A percentile compares a stretch with the other conserved stretches of the same genome.
Conservation (phyloP, 305 asterid species). For the Vinca major region DNA sequence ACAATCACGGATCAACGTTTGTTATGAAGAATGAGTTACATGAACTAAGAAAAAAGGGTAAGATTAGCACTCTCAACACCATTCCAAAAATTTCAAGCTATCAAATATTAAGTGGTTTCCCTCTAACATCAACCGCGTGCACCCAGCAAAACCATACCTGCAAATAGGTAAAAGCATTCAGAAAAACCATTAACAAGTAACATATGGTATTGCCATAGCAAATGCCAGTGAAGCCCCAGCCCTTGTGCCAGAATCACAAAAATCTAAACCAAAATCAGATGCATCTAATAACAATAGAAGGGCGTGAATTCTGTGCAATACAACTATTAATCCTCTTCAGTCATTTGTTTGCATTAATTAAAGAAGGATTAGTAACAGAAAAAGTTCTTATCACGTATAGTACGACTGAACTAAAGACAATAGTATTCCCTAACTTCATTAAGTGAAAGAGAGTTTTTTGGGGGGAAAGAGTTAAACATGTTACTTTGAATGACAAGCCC, state of each 20-base stretch:
- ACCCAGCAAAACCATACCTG: conserved; percentile 8
- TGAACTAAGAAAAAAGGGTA: neutral
- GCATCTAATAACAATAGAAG: neutral
- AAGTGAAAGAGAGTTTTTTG: neutral
- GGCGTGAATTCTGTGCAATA: neutral
- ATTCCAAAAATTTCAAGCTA: neutral
- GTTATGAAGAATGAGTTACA: conserved; percentile 6
- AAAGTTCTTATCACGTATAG: neutral
- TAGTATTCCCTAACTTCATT: neutral
- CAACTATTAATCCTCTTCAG: neutral
- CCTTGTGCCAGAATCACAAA: neutral
- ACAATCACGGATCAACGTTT: neutral
- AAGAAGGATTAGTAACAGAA: neutral
- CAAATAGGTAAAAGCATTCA: conserved; percentile 7
- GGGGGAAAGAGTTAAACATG: neutral
- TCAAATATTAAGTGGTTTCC: neutral
- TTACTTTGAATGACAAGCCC: neutral
- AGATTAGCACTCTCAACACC: conserved; percentile 12
- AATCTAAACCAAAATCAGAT: neutral
- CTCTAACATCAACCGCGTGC: neutral
- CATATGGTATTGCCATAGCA: neutral
- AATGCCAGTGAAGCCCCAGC: neutral
- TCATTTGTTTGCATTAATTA: neutral
- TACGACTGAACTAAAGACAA: neutral
- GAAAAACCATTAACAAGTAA: neutral